Evolutionary conservation across 2,329 filamentous ascomycete species (phyloP), one percentile per base, ranked within the genome.

Genomic region (Diplodia intermedia): DNA sequence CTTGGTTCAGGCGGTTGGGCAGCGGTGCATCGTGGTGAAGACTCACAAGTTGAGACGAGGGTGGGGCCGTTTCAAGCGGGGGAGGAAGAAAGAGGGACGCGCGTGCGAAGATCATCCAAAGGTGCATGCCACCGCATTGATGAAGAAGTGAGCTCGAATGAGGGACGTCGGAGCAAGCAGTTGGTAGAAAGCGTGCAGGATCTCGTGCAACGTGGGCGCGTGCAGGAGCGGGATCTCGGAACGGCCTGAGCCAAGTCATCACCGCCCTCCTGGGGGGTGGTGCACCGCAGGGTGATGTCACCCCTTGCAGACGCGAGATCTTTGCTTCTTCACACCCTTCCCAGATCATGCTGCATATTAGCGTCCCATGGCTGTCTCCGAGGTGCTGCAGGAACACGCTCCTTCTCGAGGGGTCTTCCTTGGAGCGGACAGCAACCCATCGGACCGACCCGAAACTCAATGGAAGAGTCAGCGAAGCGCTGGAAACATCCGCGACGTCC

Each of bases 331-430:
- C 38, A 26, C 29, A 7, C 60, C 43, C 40, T 18, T 63, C 60
- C 53, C 60, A 40, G 43, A 63, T 52, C n/a, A 63, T 26, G 60
- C 20, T 52, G 60, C 60, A 63, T 26, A 23, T 63, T 52, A 63
- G 60, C 60, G 60, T 29, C 60, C 8, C 33, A 40, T 40, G 38
- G 12, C 38, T 14, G 4, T 40, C 18, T 18, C 18, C n/a, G 47
- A 11, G 29, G 26, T 38, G 31, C 60, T 63, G 60, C 60, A 63
- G 60, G 60, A 63, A 63, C 60, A 53, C 57, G 43, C 36, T 52
- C 36, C 18, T 20, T 3, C 23, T 63, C 60, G 60, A 63, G 15
- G 60, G 60, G 31, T 26, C 18, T 63, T 40, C 57, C 57, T 33
- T 43, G 57, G 7, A 3, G 15, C 20, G 40, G 57, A 40, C 57